Conservation (phyloP, 1,284 basidiomycete species). For the Fomes fomentarius region DNA sequence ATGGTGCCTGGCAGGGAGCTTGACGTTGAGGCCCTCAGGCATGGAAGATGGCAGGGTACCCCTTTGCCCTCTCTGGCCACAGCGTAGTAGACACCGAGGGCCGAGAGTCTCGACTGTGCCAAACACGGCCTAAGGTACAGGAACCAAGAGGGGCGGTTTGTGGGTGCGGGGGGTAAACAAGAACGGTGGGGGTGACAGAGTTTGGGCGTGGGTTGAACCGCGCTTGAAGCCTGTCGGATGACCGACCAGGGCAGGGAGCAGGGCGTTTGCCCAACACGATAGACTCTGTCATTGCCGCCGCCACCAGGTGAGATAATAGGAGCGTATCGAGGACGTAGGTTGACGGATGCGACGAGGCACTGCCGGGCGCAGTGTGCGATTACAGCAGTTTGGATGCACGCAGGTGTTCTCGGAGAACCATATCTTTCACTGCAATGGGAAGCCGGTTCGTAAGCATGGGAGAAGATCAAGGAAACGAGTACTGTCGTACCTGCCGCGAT, state of each 20-base stretch:
- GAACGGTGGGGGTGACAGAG: neutral
- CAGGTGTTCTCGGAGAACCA: conserved; percentile 70
- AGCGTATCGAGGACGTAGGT: neutral
- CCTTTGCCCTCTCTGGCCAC: neutral
- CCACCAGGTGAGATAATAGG: neutral
- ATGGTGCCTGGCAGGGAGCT: neutral
- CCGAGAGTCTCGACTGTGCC: neutral
- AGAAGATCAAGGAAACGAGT: neutral
- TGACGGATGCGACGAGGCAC: neutral
- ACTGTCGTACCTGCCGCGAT: conserved; percentile 67
- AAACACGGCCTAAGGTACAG: conserved; percentile 6
- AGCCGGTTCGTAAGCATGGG: neutral
- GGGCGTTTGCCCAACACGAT: neutral
- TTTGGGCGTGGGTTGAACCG: neutral
- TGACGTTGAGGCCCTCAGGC: neutral
- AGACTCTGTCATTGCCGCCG: neutral
- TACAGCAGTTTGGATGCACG: conserved; percentile 36
- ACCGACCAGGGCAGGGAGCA: neutral
- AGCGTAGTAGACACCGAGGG: conserved; percentile 1
- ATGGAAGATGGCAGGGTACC: too few species aligned
- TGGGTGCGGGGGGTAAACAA: conserved; percentile 11
- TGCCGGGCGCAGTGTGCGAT: neutral
- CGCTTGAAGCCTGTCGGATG: neutral
- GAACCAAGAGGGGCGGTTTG: conserved; percentile 2
- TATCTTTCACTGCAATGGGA: conserved; percentile 56